A percentile compares a stretch with the other conserved stretches of the same genome.
Evolutionary conservation across 805 yeast genomes (phyloP).

Genomic region (Torulaspora gathmanii): DNA sequence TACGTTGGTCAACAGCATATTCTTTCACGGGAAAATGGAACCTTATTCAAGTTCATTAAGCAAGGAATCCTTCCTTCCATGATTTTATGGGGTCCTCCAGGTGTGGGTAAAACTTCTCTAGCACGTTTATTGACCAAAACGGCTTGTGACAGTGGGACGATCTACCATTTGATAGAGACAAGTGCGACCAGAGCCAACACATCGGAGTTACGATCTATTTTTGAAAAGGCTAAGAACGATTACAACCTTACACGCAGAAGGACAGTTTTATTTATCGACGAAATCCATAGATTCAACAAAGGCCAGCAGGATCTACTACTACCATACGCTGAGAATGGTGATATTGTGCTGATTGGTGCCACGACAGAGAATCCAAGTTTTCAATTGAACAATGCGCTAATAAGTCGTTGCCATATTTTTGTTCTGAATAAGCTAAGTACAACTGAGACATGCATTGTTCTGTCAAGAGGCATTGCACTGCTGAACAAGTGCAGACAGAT

Average conservation of each 20-base stretch:
- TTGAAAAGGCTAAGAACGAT: conserved; percentile 41
- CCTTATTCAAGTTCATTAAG: conserved; percentile 59
- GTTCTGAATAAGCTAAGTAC: conserved; percentile 51
- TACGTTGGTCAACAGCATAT: conserved; percentile 85
- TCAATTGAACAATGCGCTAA: conserved; percentile 72
- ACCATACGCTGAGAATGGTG: conserved; percentile 81
- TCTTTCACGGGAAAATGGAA: conserved; percentile 55
- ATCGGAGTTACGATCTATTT: conserved; percentile 57
- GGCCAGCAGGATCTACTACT: conserved; percentile 84
- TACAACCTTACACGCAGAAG: conserved; percentile 42
- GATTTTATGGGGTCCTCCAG: conserved; percentile 94
- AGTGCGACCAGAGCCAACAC: conserved; percentile 69
- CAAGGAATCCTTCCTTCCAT: conserved; percentile 71
- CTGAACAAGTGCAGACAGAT: conserved; percentile 56
- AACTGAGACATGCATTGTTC: conserved; percentile 48
- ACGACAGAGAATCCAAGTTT: conserved; percentile 93
- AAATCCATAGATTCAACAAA: conserved; percentile 82
- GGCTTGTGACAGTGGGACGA: conserved; percentile 18
- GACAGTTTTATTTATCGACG: conserved; percentile 83
- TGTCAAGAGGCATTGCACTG: conserved; percentile 53
- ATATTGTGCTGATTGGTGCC: conserved; percentile 83
- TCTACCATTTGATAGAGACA: conserved; percentile 60
- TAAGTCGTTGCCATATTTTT: conserved; percentile 81
- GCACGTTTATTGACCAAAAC: conserved; percentile 48
- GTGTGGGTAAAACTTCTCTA: conserved; percentile 84